phyloP scores from a whole-genome alignment of 1,284 basidiomycete species.

The Mycosarcoma mackinlayi region DNA sequence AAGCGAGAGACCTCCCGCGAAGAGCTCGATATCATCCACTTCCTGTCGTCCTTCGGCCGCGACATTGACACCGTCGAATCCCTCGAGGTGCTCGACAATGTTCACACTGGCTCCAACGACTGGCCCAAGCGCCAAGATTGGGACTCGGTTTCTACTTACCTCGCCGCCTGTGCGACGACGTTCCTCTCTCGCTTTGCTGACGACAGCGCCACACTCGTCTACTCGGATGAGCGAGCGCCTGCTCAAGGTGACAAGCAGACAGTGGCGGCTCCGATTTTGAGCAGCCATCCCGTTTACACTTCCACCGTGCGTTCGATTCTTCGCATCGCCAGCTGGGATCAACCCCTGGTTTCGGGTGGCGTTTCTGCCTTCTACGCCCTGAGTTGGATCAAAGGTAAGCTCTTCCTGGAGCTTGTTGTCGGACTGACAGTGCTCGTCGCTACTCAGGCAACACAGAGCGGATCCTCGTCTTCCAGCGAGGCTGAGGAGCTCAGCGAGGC shows the following conservation, averaged over 20 bases:
- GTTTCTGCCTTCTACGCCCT: constrained; percentile 32
- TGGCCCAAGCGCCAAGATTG: constrained; percentile 39
- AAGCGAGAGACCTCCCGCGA: constrained; percentile 14
- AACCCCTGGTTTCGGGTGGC: constrained; percentile 19
- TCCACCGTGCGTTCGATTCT: constrained; percentile 15
- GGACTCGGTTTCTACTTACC: constrained; percentile 38
- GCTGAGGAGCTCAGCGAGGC: constrained; percentile 22
- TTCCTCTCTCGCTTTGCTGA: constrained; percentile 22
- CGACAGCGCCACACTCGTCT: constrained; percentile 32
- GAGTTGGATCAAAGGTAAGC: constrained; percentile 38
- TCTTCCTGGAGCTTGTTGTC: constrained; percentile 20
- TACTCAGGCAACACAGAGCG: constrained; percentile 8
- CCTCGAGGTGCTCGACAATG: constrained; percentile 37
- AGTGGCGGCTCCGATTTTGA: constrained; percentile 6
- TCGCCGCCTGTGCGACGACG: constrained; percentile 33
- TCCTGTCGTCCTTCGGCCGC: constrained; percentile 47
- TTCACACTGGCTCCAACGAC: constrained; percentile 16
- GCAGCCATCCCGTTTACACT: constrained; percentile 35
- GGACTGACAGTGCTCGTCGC: constrained; percentile 18
- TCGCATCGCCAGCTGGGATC: constrained; percentile 38
- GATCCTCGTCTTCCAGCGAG: neutral
- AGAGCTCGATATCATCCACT: constrained; percentile 42
- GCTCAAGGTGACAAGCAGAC: neutral
- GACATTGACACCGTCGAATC: constrained; percentile 37
- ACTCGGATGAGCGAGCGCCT: constrained; percentile 20